Evolutionary conservation across 2,329 filamentous ascomycete genomes (phyloP), one percentile per base, ranked within the genome.

Genomic region (Fusarium irregulare): DNA sequence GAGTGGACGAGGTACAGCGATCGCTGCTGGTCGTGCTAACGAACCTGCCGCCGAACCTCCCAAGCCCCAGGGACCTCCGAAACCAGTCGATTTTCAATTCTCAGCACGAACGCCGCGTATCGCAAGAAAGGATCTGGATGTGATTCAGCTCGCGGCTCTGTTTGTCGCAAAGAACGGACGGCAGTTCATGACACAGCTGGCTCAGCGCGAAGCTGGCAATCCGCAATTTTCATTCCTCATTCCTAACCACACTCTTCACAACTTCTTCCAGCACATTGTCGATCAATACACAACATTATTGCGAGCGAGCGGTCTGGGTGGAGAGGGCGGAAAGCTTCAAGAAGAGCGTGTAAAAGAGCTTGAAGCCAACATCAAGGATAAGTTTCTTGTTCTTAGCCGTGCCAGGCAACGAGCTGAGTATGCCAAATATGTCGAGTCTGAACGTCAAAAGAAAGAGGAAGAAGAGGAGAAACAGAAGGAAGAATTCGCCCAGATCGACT

Each of bases 31-130:
- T 55, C 88, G 92, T 73, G 87, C 86, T 45, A 90, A 87, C 62
- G 92, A 94, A 73, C 82, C 84, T 16, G 83, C 84, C 44, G 82
- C 79, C 18, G 83, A 84, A 53, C 83, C 82, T 41, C 83, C 84
- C 58, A 93, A 92, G 78, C 91, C 93, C 45, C 88, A 92, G 79
- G 95, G 94, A 23, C 95, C 95, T 10, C 90, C 91, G 45, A 90
- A 94, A 76, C 96, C 96, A 18, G 88, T 92, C 60, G 92, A 94
- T 75, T 98, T 97, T 77, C 89, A 92, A 73, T 99, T 98, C 83
- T 97, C 93, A 59, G 94, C 96, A 73, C 92, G 94, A 78, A 97
- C 98, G 93, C 96, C 96, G 61, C 95, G 94, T 73, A 97, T 99
- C 82, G 97, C 92, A 81, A 93, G 97, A 70, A 93, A 97, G 80